Conservation (phyloP, 352 stramenopile genomes). For the Phytophthora sp. region DNA sequence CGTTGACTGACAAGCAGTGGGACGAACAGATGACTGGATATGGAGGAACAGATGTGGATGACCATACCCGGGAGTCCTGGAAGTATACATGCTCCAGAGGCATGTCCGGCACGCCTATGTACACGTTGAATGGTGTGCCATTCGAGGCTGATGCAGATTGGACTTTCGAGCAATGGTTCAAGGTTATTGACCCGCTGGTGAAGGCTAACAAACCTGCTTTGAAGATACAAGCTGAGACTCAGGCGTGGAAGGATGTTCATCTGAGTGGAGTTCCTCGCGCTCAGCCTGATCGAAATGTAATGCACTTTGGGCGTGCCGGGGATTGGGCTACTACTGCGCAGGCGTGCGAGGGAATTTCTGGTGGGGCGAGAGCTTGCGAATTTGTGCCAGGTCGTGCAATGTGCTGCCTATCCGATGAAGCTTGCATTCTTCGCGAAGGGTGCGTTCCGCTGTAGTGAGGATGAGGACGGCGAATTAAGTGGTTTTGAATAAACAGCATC, state of each 20-base stretch:
- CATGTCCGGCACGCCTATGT: conserved; percentile 74
- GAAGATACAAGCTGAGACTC: conserved; percentile 36
- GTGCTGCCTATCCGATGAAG: conserved; percentile 70
- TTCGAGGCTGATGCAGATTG: conserved; percentile 67
- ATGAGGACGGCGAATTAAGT: no score
- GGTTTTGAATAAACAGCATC: no score
- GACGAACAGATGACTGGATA: conserved; percentile 70
- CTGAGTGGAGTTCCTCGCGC: conserved; percentile 47
- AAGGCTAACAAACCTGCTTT: conserved; percentile 22
- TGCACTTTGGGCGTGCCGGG: conserved; percentile 45
- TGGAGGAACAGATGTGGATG: conserved; percentile 67
- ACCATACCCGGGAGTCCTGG: conserved; percentile 59
- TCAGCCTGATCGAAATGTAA: conserved; percentile 59
- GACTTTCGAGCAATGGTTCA: conserved; percentile 64
- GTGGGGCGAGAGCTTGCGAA: conserved; percentile 62
- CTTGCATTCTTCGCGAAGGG: conserved; percentile 64
- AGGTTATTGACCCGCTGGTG: conserved; percentile 47
- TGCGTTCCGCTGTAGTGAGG: conserved; percentile 50
- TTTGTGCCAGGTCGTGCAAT: conserved; percentile 67
- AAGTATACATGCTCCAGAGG: conserved; percentile 77
- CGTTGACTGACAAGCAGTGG: conserved; percentile 62
- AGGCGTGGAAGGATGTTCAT: conserved; percentile 53
- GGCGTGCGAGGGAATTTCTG: conserved; percentile 40
- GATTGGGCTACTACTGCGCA: conserved; percentile 44
- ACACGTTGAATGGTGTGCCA: conserved; percentile 78